Conservation (phyloP, 768 basidiomycete genomes). For the Russula sp. region DNA sequence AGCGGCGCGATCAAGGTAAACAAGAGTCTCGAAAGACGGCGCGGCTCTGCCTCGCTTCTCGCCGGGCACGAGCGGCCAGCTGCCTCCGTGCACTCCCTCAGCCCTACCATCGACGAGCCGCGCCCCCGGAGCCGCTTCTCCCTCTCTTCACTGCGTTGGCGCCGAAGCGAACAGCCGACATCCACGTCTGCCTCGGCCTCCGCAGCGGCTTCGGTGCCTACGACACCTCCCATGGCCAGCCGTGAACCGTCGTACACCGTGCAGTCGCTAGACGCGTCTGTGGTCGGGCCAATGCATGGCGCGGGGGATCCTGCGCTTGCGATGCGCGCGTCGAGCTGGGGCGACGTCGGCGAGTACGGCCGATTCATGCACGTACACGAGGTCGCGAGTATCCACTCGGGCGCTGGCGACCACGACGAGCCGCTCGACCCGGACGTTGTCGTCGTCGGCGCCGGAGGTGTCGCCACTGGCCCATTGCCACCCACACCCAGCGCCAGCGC, state of each 20-base stretch:
- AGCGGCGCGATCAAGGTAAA: background rate
- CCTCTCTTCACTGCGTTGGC: conserved; percentile 20
- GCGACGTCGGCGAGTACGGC: conserved; percentile 23
- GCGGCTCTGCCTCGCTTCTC: conserved; percentile 19
- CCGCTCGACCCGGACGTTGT: conserved; percentile 21
- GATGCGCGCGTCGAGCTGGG: conserved; percentile 25
- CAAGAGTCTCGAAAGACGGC: conserved; percentile 7
- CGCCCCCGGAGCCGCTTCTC: conserved; percentile 24
- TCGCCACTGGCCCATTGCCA: conserved; percentile 16
- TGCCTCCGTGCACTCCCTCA: conserved; percentile 17
- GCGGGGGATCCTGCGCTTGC: background rate
- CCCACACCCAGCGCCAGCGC: conserved; percentile 22
- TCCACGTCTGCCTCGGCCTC: conserved; percentile 3
- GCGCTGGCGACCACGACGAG: conserved; percentile 21
- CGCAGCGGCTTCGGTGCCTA: conserved; percentile 1
- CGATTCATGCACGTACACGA: conserved; percentile 5
- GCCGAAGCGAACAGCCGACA: conserved; percentile 14
- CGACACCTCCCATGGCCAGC: conserved; percentile 11
- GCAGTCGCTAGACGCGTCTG: background rate
- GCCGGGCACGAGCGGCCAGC: background rate
- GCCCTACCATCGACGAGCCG: conserved; percentile 9
- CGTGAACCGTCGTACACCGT: conserved; percentile 2
- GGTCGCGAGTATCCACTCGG: conserved; percentile 20
- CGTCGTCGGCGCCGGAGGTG: conserved; percentile 23
- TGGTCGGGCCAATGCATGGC: background rate